Evolutionary conservation across 257 asterid species (phyloP).

Genomic region (Lantana camara): DNA sequence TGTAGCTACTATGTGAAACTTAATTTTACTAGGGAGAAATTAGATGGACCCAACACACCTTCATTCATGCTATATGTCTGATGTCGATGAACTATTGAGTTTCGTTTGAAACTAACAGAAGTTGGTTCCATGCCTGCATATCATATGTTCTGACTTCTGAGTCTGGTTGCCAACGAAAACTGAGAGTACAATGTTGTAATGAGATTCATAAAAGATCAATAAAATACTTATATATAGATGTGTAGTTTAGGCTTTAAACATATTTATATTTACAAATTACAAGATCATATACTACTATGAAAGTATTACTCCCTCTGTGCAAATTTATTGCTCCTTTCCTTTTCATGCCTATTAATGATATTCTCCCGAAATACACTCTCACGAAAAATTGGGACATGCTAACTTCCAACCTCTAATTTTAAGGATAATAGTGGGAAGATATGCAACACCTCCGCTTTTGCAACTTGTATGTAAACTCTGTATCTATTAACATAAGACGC

Average conservation of each 20-base stretch:
- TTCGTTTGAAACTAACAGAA: conserved; percentile 15
- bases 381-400: neutral
- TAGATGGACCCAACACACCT: neutral
- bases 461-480: conserved; percentile 2
- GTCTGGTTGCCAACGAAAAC: too few species aligned
- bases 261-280: neutral
- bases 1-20: conserved; percentile 5
- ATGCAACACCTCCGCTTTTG: neutral
- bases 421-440: neutral
- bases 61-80: conserved; percentile 15
- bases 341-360: neutral
- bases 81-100: conserved; percentile 21
- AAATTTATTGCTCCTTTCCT: neutral
- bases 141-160: conserved; percentile 7
- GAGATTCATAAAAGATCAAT: too few species aligned
- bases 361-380: neutral
- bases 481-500: neutral
- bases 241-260: neutral
- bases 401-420: neutral
- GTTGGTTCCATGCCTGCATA: neutral
- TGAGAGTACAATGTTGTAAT: too few species aligned
- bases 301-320: neutral
- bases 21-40: neutral
- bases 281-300: neutral
- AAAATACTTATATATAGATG: neutral